Conservation (phyloP, 495 filamentous ascomycete genomes). For the Hypoxylon crocopeplum region DNA sequence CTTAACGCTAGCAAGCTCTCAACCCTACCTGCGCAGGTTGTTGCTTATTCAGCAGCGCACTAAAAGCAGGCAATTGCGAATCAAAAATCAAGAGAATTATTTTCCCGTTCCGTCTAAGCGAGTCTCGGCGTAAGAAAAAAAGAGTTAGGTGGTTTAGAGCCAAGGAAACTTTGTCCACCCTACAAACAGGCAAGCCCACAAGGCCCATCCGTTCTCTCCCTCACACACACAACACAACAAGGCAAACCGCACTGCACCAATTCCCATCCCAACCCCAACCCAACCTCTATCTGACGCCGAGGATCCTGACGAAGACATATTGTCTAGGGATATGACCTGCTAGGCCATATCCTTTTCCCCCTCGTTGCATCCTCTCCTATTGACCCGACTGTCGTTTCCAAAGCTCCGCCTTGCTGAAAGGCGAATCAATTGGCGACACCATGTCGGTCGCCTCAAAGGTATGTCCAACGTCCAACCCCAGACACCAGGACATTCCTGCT, state of each 20-base stretch:
- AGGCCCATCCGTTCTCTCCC: too few relatives aligned
- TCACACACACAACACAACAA: too few relatives aligned
- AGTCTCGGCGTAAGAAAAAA: too few relatives aligned
- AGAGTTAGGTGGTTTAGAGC: constrained; percentile 20
- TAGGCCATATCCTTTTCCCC: constrained; percentile 43
- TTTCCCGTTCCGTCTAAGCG: constrained; percentile 32
- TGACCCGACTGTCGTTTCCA: constrained; percentile 42
- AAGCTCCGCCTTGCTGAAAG: constrained; percentile 55
- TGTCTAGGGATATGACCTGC: constrained; percentile 40
- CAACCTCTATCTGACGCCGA: constrained; percentile 10
- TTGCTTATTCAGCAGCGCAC: constrained; percentile 32
- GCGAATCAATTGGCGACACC: constrained; percentile 57
- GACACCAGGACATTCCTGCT: too few relatives aligned
- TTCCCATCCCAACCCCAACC: constrained; percentile 11
- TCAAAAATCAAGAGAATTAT: constrained; percentile 25
- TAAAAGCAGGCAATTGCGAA: constrained; percentile 23
- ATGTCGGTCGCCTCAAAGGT: constrained; percentile 73
- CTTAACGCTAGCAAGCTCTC: constrained; percentile 14
- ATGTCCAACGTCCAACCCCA: too few relatives aligned
- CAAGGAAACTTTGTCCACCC: too few relatives aligned
- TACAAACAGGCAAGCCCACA: too few relatives aligned
- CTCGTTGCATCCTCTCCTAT: constrained; percentile 38
- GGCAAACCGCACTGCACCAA: too few relatives aligned
- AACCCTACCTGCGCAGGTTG: constrained; percentile 25
- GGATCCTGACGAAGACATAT: constrained; percentile 20